Conservation (phyloP, 371 early-diverging fungal species). For the Lichtheimia ramosa region DNA sequence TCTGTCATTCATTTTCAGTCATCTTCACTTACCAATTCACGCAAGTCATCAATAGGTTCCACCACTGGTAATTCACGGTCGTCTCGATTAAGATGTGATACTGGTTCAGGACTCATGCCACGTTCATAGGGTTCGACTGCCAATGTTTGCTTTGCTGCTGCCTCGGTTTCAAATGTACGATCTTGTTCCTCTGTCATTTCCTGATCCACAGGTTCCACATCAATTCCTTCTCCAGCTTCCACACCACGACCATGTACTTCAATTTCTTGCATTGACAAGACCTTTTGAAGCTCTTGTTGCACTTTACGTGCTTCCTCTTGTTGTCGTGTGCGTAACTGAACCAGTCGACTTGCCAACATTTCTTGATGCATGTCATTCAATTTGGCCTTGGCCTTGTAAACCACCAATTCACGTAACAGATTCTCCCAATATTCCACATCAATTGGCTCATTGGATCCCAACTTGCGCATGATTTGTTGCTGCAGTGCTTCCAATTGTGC, state of each 20-base stretch:
- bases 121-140: slow-evolving; percentile 53
- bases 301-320: slow-evolving; percentile 68
- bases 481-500: slow-evolving; percentile 73
- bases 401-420: slow-evolving; percentile 70
- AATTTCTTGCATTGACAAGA: slow-evolving; percentile 50
- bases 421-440: slow-evolving; percentile 97
- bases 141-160: slow-evolving; percentile 14
- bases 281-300: slow-evolving; percentile 64
- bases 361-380: slow-evolving; percentile 74
- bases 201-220: slow-evolving; percentile 48
- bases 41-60: slow-evolving; percentile 63
- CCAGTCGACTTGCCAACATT: slow-evolving; percentile 68
- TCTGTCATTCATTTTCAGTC: not conserved
- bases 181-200: slow-evolving; percentile 44
- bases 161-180: slow-evolving; percentile 20
- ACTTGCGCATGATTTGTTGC: slow-evolving; percentile 68
- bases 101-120: slow-evolving; percentile 68
- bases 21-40: slow-evolving; percentile 50
- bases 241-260: slow-evolving; percentile 56
- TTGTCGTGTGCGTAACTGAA: slow-evolving; percentile 67
- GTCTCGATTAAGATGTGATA: slow-evolving; percentile 46
- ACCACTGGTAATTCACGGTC: slow-evolving; percentile 60
- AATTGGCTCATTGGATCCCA: slow-evolving; percentile 70
- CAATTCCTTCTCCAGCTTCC: slow-evolving; percentile 41
- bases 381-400: slow-evolving; percentile 83